phyloP scores from a whole-genome alignment of 108 stramenopile species.

The Aureococcus anophagefferens region DNA sequence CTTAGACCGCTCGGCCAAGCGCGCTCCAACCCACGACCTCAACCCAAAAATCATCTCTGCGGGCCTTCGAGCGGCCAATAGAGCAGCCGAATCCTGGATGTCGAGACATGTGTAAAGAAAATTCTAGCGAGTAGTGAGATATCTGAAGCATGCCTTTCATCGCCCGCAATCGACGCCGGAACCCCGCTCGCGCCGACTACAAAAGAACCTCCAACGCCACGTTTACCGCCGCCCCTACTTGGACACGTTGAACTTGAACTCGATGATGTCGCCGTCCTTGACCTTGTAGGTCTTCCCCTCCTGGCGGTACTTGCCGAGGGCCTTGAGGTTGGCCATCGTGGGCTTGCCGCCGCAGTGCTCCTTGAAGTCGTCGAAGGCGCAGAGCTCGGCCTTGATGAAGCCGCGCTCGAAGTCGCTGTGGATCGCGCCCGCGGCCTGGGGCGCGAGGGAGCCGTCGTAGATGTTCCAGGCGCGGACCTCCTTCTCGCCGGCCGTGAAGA shows the following conservation, averaged over 20 bases:
- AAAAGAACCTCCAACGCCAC: too few relatives aligned
- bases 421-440: constrained; percentile 95
- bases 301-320: constrained; percentile 92
- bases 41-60: too few relatives aligned
- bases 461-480: constrained; percentile 99
- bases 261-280: constrained; percentile 58
- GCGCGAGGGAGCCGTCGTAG: constrained; percentile 77
- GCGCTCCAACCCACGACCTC: too few relatives aligned
- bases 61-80: too few relatives aligned
- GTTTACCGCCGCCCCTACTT: too few relatives aligned
- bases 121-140: too few relatives aligned
- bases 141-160: too few relatives aligned
- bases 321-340: constrained; percentile 91
- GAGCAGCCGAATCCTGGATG: too few relatives aligned
- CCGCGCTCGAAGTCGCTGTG: constrained; percentile 98
- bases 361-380: constrained; percentile 90
- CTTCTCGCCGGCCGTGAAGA: constrained; percentile 96
- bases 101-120: too few relatives aligned
- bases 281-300: constrained; percentile 93
- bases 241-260: constrained; percentile 50
- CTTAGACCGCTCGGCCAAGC: too few relatives aligned
- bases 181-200: too few relatives aligned
- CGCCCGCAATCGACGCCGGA: too few relatives aligned
- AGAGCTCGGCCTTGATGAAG: constrained; percentile 98
- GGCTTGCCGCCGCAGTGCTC: constrained; percentile 71